Base-by-base conservation (phyloP, 805 yeast genomes). In the Saturnispora ahearnii region DNA sequence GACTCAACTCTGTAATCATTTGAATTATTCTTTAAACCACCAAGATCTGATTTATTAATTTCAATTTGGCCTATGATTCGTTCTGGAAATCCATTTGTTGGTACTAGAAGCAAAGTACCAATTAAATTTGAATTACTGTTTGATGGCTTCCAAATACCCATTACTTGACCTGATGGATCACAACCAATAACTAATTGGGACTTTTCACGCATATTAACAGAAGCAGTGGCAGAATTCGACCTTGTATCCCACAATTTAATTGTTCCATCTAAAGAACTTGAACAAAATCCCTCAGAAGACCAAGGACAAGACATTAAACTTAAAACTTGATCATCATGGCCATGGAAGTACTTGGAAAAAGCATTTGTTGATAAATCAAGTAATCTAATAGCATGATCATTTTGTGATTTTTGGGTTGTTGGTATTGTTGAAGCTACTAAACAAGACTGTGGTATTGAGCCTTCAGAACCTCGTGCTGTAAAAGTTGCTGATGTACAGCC, bases 401-500 rank as follows among this genome's bases (percentile, higher is more conserved):
- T 82, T 24, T 43, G 24, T 5, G 15, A 8, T 9, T 50, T 36
- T 10, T 12, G 21, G 9, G 46, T 33, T 18, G 49, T 48, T 11
- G 53, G 53, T 62, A 80, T 78, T 0, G 98, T 88, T 5, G 96
- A 85, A 1, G 95, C 89, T 62, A 85, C 87, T 2, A 66, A 50
- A 13, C 91, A 72, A 59, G 93, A 83, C 57, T 82, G 81, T 21
- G 61, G 59, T 1, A 46, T 31, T 2, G 60, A 46, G 50, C 77
- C 73, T 42, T 80, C 81, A 41, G 77, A 74, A 59, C 84, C 95
- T 18, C 51, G 28, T 13, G 48, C 18, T 1, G 96, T 81, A 64
- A 93, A 93, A 43, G 80, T 73, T 2, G 96, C 96, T 36, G 87
- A 67, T 60, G 87, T 89, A 51, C 89, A 86, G 1, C 99, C 99